phyloP scores from a whole-genome alignment of 257 asterid genomes.

The Thymus mandschuricus region DNA sequence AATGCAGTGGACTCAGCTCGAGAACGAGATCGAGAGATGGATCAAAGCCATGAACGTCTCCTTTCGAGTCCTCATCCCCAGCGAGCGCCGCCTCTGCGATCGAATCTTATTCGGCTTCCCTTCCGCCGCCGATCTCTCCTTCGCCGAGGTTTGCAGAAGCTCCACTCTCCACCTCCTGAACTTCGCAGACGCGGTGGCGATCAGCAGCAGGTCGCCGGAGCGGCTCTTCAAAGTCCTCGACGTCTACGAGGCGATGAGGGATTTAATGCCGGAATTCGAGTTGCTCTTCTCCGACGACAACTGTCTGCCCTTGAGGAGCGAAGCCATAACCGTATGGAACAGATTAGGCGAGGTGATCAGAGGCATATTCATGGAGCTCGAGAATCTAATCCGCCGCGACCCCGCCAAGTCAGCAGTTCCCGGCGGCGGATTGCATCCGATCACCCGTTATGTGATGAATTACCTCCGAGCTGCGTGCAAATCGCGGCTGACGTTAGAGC shows the following conservation, averaged over 20 bases:
- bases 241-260: constrained; percentile 80
- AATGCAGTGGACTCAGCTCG: constrained; percentile 78
- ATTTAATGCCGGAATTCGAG: constrained; percentile 78
- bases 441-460: constrained; percentile 86
- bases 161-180: constrained; percentile 66
- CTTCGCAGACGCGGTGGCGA: constrained; percentile 81
- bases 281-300: constrained; percentile 62
- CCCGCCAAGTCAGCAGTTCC: constrained; percentile 80
- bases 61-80: constrained; percentile 65
- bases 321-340: constrained; percentile 64
- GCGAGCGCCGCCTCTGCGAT: constrained; percentile 79
- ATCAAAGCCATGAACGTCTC: constrained; percentile 64
- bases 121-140: constrained; percentile 66
- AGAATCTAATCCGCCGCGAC: constrained; percentile 83
- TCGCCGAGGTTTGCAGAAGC: constrained; percentile 71
- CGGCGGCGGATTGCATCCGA: constrained; percentile 89
- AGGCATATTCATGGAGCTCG: constrained; percentile 80
- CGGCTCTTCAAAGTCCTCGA: constrained; percentile 83
- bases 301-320: constrained; percentile 57
- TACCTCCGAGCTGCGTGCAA: constrained; percentile 82
- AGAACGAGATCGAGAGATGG: constrained; percentile 87
- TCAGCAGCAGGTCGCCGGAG: constrained; percentile 82
- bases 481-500: constrained; percentile 66
- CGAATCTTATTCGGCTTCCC: constrained; percentile 61
- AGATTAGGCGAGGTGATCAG: constrained; percentile 82